Evolutionary conservation across 78 protist genomes (phyloP).

Genomic region (Dictyostelium discoideum): DNA sequence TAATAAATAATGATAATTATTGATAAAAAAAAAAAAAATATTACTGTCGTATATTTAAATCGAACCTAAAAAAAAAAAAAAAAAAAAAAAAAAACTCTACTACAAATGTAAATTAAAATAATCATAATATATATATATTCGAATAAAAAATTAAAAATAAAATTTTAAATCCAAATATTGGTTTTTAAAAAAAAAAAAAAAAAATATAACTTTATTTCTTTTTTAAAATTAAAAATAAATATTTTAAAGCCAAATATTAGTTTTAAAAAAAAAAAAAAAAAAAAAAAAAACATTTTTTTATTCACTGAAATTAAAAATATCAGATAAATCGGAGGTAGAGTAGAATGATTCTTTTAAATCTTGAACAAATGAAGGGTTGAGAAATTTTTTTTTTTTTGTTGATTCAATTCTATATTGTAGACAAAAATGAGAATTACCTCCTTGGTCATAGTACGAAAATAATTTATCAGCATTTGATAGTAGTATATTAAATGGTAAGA

Average conservation of each 20-base stretch:
- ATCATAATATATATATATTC: background rate
- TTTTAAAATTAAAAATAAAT: too few relatives aligned
- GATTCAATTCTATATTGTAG: background rate
- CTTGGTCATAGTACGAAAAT: background rate
- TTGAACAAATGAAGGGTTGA: background rate
- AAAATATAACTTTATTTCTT: too few relatives aligned
- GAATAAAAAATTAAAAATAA: too few relatives aligned
- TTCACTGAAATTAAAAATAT: too few relatives aligned
- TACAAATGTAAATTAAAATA: background rate
- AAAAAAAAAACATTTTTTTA: too few relatives aligned
- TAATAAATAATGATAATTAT: background rate
- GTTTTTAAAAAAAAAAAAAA: too few relatives aligned
- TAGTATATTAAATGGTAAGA: background rate
- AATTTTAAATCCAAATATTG: too few relatives aligned
- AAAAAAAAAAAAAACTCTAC: background rate
- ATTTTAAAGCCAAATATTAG: too few relatives aligned
- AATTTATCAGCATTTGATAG: background rate
- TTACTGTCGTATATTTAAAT: background rate
- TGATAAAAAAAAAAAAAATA: background rate
- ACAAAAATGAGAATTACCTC: background rate
- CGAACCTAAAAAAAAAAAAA: too few relatives aligned
- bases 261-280: too few relatives aligned
- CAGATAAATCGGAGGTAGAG: background rate
- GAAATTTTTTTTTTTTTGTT: background rate
- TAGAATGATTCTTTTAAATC: background rate